Conservation (phyloP, 2,329 filamentous ascomycete genomes). For the Colletotrichum tofieldiae region DNA sequence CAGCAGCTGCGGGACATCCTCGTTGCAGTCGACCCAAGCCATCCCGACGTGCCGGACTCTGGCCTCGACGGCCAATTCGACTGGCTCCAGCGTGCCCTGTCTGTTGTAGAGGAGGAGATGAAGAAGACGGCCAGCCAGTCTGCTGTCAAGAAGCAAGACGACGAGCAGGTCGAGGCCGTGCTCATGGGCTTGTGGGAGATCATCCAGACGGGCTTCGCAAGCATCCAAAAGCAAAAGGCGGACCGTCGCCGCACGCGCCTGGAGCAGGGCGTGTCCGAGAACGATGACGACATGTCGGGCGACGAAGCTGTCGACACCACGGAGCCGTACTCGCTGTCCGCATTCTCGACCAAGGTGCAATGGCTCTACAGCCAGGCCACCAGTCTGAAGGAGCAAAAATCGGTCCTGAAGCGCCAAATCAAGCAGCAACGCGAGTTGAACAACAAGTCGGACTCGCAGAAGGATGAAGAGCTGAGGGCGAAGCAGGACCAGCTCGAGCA, state of each 20-base stretch:
- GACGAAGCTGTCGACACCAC: slow-evolving; percentile 72
- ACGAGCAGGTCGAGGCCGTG: slow-evolving; percentile 70
- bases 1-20: slow-evolving; percentile 75
- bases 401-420: slow-evolving; percentile 90
- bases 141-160: slow-evolving; percentile 55
- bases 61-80: slow-evolving; percentile 77
- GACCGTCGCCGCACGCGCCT: slow-evolving; percentile 67
- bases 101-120: slow-evolving; percentile 63
- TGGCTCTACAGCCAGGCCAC: slow-evolving; percentile 84
- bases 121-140: slow-evolving; percentile 52
- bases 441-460: slow-evolving; percentile 84
- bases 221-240: slow-evolving; percentile 68
- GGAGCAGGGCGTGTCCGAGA: slow-evolving; percentile 71
- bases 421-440: slow-evolving; percentile 96
- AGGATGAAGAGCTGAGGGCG: slow-evolving; percentile 74
- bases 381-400: slow-evolving; percentile 87
- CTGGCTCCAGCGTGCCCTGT: slow-evolving; percentile 76
- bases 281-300: slow-evolving; percentile 74
- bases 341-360: slow-evolving; percentile 85
- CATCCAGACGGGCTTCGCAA: slow-evolving; percentile 69
- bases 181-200: slow-evolving; percentile 72
- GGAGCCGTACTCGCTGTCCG: slow-evolving; percentile 79
- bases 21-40: slow-evolving; percentile 60
- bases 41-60: slow-evolving; percentile 73
- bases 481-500: slow-evolving; percentile 71